A percentile compares a stretch with the other conserved stretches of the same genome.
Evolutionary conservation across 495 filamentous ascomycete species (phyloP).

Genomic region (Daldinia bambusicola): DNA sequence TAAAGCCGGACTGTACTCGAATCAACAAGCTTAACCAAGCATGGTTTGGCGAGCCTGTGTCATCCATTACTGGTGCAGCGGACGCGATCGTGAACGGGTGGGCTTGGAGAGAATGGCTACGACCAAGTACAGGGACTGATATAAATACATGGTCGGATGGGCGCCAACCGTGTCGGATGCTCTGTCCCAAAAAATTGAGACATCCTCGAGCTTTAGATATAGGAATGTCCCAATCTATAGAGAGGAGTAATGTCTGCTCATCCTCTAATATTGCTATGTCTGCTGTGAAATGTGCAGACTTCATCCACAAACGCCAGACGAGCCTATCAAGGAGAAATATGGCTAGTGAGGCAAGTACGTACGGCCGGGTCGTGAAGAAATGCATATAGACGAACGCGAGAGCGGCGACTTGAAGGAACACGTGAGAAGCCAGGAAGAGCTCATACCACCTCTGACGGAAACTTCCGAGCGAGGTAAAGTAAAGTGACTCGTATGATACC

Average conservation of each 20-base stretch:
- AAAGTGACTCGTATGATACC: conserved; percentile 61
- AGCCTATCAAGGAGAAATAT: conserved; percentile 69
- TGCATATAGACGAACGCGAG: conserved; percentile 67
- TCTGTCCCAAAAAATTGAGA: conserved; percentile 38
- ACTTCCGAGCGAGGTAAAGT: conserved; percentile 61
- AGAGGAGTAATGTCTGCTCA: conserved; percentile 61
- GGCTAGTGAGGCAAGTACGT: conserved; percentile 44
- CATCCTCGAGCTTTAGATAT: neutral
- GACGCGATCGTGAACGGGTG: conserved; percentile 74
- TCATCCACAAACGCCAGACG: conserved; percentile 63
- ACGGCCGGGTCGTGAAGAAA: conserved; percentile 48
- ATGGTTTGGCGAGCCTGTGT: conserved; percentile 34
- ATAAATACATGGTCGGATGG: conserved; percentile 70
- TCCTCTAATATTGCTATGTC: conserved; percentile 61
- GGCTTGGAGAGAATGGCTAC: conserved; percentile 59
- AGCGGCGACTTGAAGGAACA: conserved; percentile 62
- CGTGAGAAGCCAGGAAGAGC: conserved; percentile 66
- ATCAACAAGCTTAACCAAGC: conserved; percentile 65
- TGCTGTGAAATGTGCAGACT: conserved; percentile 55
- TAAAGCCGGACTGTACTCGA: conserved; percentile 68
- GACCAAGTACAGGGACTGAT: conserved; percentile 60
- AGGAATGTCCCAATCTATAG: conserved; percentile 53
- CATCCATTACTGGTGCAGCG: conserved; percentile 47
- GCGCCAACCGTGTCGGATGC: conserved; percentile 62
- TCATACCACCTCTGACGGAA: conserved; percentile 63